A percentile compares a stretch with the other conserved stretches of the same genome.
These are phyloP conservation scores for Forsythia viridissima DNA, from an alignment of 257 asterid species.

Conservation along the genomic window DNA sequence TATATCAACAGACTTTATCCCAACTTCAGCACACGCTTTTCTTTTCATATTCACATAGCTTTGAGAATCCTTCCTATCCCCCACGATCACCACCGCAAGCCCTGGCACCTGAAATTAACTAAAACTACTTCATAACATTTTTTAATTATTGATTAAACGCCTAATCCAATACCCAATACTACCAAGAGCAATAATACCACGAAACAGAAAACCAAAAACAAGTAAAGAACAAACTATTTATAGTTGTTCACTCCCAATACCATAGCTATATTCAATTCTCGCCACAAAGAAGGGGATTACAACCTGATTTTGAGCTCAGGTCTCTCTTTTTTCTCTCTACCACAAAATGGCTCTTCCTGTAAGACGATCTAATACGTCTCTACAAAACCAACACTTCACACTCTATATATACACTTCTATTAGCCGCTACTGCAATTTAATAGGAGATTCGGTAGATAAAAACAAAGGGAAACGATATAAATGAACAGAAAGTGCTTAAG, in stretches of 20 bases:
- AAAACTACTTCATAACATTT: not conserved
- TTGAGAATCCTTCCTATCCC: slow-evolving; percentile 87
- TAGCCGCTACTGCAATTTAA: not conserved
- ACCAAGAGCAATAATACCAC: not conserved
- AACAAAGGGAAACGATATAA: too few relatives aligned
- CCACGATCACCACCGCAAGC: slow-evolving; percentile 92
- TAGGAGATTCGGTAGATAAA: not conserved
- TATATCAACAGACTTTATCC: slow-evolving; percentile 75
- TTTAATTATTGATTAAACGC: not conserved
- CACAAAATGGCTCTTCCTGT: not conserved
- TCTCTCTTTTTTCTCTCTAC: not conserved
- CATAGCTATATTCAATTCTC: not conserved
- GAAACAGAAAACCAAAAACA: not conserved
- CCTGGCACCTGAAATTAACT: slow-evolving; percentile 79
- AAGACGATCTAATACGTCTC: not conserved
- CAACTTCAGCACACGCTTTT: slow-evolving; percentile 92
- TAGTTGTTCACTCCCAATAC: not conserved
- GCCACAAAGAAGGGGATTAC: not conserved
- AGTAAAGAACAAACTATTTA: not conserved
- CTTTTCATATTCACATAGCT: slow-evolving; percentile 94
- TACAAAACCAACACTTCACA: not conserved
- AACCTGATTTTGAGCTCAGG: not conserved
- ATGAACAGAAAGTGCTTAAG: not conserved
- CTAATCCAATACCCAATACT: not conserved
- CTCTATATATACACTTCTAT: not conserved